A percentile compares a stretch with the other conserved stretches of the same genome.
Evolutionary conservation across 75 land plant species (phyloP).

Genomic region (Picea sitchensis): DNA sequence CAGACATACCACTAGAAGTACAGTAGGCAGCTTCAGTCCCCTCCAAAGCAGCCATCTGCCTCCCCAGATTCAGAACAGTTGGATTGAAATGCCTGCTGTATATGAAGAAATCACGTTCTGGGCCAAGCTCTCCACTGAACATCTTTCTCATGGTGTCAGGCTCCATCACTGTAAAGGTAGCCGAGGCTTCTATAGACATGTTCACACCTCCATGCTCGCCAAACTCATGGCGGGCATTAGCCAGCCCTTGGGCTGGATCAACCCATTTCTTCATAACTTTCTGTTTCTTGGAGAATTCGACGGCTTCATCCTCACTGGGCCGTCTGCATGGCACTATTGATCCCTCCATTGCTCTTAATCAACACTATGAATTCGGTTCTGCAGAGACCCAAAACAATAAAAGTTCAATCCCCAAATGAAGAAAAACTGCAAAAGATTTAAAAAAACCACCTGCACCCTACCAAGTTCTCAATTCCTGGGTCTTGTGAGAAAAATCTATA

Average conservation of each 20-base stretch:
- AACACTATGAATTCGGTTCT: too few species aligned
- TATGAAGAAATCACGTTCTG: conserved; percentile 44
- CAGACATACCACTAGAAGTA: conserved; percentile 90
- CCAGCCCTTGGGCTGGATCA: conserved; percentile 75
- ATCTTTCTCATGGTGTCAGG: conserved; percentile 43
- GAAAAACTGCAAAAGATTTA: too few species aligned
- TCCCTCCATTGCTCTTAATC: too few species aligned
- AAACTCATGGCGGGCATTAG: conserved; percentile 43
- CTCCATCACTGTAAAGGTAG: conserved; percentile 53
- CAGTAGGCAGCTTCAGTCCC: conserved; percentile 60
- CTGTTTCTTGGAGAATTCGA: background rate
- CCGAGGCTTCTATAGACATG: conserved; percentile 45
- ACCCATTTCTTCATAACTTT: background rate
- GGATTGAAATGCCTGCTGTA: conserved; percentile 52
- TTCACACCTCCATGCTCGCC: conserved; percentile 51
- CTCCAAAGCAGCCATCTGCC: conserved; percentile 51
- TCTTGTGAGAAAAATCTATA: too few species aligned
- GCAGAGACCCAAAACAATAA: too few species aligned
- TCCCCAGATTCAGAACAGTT: conserved; percentile 34
- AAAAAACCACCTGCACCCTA: too few species aligned
- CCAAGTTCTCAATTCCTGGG: too few species aligned
- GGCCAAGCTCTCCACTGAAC: conserved; percentile 41
- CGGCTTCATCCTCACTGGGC: background rate
- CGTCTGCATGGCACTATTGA: too few species aligned
- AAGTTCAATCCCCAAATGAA: too few species aligned